Evolutionary conservation across 495 filamentous ascomycete genomes (phyloP).

Genomic region (Tuber calosporum): DNA sequence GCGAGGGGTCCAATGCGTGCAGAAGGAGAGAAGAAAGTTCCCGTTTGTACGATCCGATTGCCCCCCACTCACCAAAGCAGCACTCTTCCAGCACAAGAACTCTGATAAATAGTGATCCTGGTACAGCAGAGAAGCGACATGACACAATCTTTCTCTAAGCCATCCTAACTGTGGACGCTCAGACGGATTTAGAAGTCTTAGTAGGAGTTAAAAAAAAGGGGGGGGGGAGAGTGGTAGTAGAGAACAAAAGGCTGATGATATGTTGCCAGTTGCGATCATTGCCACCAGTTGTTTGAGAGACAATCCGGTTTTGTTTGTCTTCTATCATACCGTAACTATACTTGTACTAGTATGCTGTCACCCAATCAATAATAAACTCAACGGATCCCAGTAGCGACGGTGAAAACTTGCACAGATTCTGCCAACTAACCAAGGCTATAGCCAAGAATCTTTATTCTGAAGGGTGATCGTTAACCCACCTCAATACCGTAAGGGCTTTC

Average conservation of each 20-base stretch:
- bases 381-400: background rate
- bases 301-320: background rate
- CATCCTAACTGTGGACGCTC: background rate
- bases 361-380: background rate
- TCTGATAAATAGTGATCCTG: background rate
- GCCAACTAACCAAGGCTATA: background rate
- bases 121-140: background rate
- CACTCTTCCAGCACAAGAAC: background rate
- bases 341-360: no score
- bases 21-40: background rate
- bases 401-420: background rate
- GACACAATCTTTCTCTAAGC: background rate
- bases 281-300: background rate
- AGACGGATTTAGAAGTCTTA: background rate
- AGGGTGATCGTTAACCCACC: background rate
- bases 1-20: background rate
- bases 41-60: background rate
- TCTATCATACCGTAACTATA: background rate
- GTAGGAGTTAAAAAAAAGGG: background rate
- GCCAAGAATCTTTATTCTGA: background rate
- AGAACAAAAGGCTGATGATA: background rate
- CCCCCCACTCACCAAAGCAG: background rate
- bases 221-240: background rate
- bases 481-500: background rate
- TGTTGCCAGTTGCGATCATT: constrained; percentile 1